phyloP scores from a whole-genome alignment of 2,329 filamentous ascomycete genomes.

The Trichoderma atrobrunneum region DNA sequence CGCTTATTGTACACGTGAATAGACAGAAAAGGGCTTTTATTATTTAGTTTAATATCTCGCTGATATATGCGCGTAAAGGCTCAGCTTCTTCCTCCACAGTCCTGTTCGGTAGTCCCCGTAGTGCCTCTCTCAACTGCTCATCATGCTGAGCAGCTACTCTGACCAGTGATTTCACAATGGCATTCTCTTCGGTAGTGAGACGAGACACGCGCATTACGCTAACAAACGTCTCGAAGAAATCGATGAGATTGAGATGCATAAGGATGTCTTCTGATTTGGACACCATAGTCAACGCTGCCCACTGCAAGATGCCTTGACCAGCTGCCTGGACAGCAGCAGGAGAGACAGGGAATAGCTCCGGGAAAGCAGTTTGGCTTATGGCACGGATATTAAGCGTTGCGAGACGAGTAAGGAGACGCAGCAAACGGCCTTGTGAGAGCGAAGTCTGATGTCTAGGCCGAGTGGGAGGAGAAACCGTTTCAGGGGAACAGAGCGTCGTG shows the following conservation, averaged over 20 bases:
- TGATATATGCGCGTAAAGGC: slow-evolving; percentile 44
- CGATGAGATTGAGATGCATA: slow-evolving; percentile 50
- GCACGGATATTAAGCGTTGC: slow-evolving; percentile 45
- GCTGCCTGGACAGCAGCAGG: slow-evolving; percentile 23
- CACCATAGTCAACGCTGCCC: slow-evolving; percentile 52
- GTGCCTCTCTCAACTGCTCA: slow-evolving; percentile 35
- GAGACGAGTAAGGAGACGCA: slow-evolving; percentile 51
- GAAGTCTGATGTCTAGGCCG: slow-evolving; percentile 40
- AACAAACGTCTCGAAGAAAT: slow-evolving; percentile 53
- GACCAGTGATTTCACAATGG: slow-evolving; percentile 40
- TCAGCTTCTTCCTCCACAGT: slow-evolving; percentile 53
- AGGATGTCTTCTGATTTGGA: slow-evolving; percentile 49
- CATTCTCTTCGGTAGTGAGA: slow-evolving; percentile 36
- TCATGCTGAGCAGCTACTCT: slow-evolving; percentile 41
- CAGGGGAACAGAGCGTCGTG: slow-evolving; percentile 36
- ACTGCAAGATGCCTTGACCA: slow-evolving; percentile 47
- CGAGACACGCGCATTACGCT: slow-evolving; percentile 45
- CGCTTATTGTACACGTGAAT: neutral
- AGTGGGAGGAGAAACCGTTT: slow-evolving; percentile 23
- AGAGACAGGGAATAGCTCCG: slow-evolving; percentile 33
- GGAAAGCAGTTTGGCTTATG: slow-evolving; percentile 38
- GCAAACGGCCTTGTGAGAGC: slow-evolving; percentile 52
- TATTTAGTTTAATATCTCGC: slow-evolving; percentile 36
- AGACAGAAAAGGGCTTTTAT: neutral
- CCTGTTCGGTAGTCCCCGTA: slow-evolving; percentile 45